Conservation (phyloP, 2,329 filamentous ascomycete genomes). For the Sordariomycetes sp. region DNA sequence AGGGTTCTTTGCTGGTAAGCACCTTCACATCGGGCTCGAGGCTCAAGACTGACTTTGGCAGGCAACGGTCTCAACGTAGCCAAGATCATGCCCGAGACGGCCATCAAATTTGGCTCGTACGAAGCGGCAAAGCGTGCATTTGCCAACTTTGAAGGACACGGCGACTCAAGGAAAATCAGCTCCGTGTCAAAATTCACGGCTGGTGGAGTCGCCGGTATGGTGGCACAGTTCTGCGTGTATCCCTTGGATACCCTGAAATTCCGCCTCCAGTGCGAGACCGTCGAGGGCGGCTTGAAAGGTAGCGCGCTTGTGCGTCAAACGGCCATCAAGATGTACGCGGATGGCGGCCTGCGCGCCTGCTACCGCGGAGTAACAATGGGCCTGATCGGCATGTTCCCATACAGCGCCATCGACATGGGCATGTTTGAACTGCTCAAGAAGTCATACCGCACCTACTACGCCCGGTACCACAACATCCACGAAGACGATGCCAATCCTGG, state of each 20-base stretch:
- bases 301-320: constrained; percentile 77
- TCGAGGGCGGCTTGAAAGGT: constrained; percentile 74
- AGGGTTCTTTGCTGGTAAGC: constrained; percentile 83
- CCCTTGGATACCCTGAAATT: constrained; percentile 79
- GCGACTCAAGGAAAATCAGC: constrained; percentile 69
- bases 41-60: constrained; percentile 21
- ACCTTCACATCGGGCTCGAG: neutral
- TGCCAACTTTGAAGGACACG: constrained; percentile 79
- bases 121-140: constrained; percentile 88
- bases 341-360: constrained; percentile 65
- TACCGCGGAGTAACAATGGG: constrained; percentile 94
- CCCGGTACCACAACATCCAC: constrained; percentile 58
- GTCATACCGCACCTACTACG: constrained; percentile 60
- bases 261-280: constrained; percentile 86
- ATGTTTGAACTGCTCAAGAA: constrained; percentile 91
- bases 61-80: constrained; percentile 94
- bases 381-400: constrained; percentile 92
- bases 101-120: constrained; percentile 96
- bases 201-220: constrained; percentile 86
- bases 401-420: constrained; percentile 91
- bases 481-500: constrained; percentile 77
- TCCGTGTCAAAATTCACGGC: constrained; percentile 83
- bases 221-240: constrained; percentile 95
- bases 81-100: constrained; percentile 98
- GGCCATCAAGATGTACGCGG: constrained; percentile 75